phyloP scores from a whole-genome alignment of 1,284 basidiomycete genomes.

The Quambalaria eucalypti region DNA sequence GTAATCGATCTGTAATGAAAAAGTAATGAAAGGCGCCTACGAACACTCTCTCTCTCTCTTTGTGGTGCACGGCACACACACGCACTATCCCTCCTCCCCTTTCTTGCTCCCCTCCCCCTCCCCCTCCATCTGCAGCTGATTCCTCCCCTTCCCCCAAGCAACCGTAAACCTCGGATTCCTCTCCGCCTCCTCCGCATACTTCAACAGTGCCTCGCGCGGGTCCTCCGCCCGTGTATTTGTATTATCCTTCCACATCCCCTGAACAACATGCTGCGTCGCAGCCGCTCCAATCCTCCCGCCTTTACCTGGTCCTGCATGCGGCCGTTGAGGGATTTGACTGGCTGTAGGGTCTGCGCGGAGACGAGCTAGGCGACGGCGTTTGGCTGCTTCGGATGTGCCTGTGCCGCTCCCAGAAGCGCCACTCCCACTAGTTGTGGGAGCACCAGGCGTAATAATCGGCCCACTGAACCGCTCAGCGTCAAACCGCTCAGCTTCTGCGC shows the following conservation, averaged over 20 bases:
- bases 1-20: no score
- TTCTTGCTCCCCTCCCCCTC: background rate
- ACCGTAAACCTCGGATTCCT: slow-evolving; percentile 69
- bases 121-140: slow-evolving; percentile 26
- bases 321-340: slow-evolving; percentile 56
- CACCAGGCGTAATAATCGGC: slow-evolving; percentile 20
- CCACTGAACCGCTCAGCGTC: slow-evolving; percentile 8
- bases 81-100: background rate
- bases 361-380: slow-evolving; percentile 76
- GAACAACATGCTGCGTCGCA: slow-evolving; percentile 88
- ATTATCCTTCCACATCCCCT: slow-evolving; percentile 61
- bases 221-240: slow-evolving; percentile 49
- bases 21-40: no score
- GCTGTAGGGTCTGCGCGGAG: slow-evolving; percentile 64
- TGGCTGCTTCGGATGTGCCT: slow-evolving; percentile 48
- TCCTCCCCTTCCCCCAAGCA: slow-evolving; percentile 58
- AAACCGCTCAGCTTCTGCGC: slow-evolving; percentile 4
- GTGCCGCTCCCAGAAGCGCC: slow-evolving; percentile 33
- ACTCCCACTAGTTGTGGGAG: slow-evolving; percentile 33
- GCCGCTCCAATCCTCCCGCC: slow-evolving; percentile 90
- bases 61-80: no score
- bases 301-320: slow-evolving; percentile 77
- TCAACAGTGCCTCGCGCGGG: slow-evolving; percentile 91
- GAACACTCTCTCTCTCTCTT: no score
- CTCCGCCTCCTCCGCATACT: slow-evolving; percentile 70